phyloP scores from a whole-genome alignment of 129 eudicot genomes.

The Tanacetum coccineum region DNA sequence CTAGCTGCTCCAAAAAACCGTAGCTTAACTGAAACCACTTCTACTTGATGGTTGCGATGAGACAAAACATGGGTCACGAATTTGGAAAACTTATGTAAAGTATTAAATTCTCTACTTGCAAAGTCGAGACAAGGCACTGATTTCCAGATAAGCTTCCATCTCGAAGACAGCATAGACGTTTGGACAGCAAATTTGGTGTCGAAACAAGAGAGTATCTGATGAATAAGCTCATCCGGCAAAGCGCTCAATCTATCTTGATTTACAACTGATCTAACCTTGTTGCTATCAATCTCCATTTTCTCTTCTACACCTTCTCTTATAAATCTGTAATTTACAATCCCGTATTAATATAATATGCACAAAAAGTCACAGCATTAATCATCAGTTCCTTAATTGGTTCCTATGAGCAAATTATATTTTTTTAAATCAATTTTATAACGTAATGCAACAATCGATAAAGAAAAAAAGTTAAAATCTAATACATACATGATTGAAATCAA shows the following conservation, averaged over 20 bases:
- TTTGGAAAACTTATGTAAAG: background rate
- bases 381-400: too few relatives aligned
- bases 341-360: background rate
- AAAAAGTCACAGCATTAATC: too few relatives aligned
- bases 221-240: constrained; percentile 31
- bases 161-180: constrained; percentile 17
- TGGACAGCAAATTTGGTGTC: constrained; percentile 21
- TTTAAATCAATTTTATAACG: too few relatives aligned
- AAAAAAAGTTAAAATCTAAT: too few relatives aligned
- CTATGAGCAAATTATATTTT: too few relatives aligned
- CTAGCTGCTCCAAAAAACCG: background rate
- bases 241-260: constrained; percentile 23
- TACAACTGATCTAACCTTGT: background rate
- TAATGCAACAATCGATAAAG: too few relatives aligned
- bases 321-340: background rate
- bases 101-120: background rate
- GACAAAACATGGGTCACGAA: constrained; percentile 18
- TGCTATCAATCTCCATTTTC: constrained; percentile 7
- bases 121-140: constrained; percentile 21
- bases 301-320: background rate
- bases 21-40: constrained; percentile 16
- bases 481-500: too few relatives aligned
- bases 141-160: constrained; percentile 30
- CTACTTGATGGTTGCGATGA: constrained; percentile 8
- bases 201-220: constrained; percentile 22